Evolutionary conservation across 352 stramenopile species (phyloP), one percentile per base, ranked within the genome.

Genomic region (Halophytophthora polymorphica): DNA sequence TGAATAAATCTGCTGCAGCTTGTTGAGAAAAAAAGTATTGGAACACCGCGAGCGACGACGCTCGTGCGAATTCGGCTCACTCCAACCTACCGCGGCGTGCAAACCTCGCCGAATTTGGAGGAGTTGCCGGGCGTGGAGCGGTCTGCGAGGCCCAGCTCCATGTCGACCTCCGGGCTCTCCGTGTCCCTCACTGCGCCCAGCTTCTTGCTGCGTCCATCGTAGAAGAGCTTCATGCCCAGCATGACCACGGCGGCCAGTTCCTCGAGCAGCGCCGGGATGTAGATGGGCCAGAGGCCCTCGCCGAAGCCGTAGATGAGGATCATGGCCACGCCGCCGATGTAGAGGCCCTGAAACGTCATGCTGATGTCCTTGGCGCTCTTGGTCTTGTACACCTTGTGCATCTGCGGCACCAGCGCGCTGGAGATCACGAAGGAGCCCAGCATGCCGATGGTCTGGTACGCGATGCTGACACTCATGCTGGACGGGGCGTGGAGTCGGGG

Each of bases 301-400:
- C 75, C 70, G 47, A 78, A 58, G 18, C 71, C 71, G 54, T 82
- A 78, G 46, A 74, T 38, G 22, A 77, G 56, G 39, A 77, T 70
- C 29, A 80, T 56, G 15, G 45, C 48, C 11, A 77, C 49, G 1
- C 73, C 71, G 13, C 61, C 49, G 38, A 69, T 58, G 58, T 80
- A 86, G 35, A 82, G 58, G 21, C 63, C 28, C 31, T 81, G 63
- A 48, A 83, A 83, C 39, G 55, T 58, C 31, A 75, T 55, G 40
- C 68, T 83, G 14, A 83, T 77, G 54, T 87, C 73, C 41, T 70
- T 74, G 44, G 73, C 71, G 47, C 71, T 83, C 56, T 82, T 83
- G 43, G 70, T 83, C 43, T 64, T 65, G 61, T 73, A 81, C n/a
- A 84, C 68, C 49, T 83, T 86, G 45, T 50, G 46, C 53, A 84